These are phyloP conservation scores for Miscanthus lutarioriparius DNA, from an alignment of 176 grass and related monocot species.

Conservation along the genomic window DNA sequence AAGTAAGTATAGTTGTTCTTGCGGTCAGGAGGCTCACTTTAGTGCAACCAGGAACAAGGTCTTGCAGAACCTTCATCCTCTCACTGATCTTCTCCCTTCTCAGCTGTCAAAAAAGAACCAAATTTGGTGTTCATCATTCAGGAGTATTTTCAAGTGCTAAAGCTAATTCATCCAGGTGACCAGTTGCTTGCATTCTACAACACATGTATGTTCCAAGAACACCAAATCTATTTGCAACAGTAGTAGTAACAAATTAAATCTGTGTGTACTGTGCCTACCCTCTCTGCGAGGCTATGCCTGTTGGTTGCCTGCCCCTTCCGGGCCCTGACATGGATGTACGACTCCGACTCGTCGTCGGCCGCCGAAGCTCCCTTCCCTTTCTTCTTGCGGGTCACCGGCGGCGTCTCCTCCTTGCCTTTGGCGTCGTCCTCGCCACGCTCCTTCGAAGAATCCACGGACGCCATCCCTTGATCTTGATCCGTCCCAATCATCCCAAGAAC, in stretches of 20 bases:
- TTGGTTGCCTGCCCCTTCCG: conserved; percentile 75
- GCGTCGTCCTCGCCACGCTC: conserved; percentile 24
- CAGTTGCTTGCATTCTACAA: neutral
- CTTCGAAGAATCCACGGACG: conserved; percentile 11
- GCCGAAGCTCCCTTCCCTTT: conserved; percentile 48
- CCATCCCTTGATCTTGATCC: conserved; percentile 44
- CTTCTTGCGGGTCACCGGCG: neutral
- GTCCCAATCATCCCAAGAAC: conserved; percentile 7
- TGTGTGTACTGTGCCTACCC: conserved; percentile 34
- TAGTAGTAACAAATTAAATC: neutral
- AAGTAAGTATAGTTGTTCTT: neutral
- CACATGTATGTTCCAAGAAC: neutral
- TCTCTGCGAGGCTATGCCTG: conserved; percentile 84
- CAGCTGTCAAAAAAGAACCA: conserved; percentile 28
- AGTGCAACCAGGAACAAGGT: conserved; percentile 81
- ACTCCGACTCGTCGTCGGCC: conserved; percentile 3
- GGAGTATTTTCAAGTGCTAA: neutral
- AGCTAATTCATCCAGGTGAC: neutral
- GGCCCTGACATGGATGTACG: conserved; percentile 59
- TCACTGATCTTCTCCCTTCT: conserved; percentile 85
- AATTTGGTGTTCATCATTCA: neutral
- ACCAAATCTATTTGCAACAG: neutral
- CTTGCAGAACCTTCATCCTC: conserved; percentile 83
- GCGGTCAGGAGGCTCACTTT: conserved; percentile 37
- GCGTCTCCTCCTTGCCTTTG: conserved; percentile 1